Evolutionary conservation across 805 yeast species (phyloP), one percentile per base, ranked within the genome.

Genomic region (Kodamaea neixiangensis): DNA sequence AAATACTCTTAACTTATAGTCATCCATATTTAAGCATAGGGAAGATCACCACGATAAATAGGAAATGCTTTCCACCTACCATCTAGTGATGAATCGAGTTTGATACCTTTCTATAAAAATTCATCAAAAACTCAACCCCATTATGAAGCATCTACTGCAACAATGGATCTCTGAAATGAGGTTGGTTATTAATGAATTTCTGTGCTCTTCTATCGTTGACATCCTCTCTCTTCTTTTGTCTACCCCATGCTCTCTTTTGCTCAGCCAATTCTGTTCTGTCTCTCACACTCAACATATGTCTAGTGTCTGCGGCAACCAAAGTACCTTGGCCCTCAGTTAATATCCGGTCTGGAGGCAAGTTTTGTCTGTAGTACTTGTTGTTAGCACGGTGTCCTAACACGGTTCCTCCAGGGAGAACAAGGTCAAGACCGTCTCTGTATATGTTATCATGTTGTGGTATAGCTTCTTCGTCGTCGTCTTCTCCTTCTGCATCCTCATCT

Each of bases 141-240:
- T 33, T 33, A 33, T 7, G n/a, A 11, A 7, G n/a, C 10, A 5
- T 17, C 46, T 52, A 57, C 51, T 57, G 60, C 49, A 53, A 64
- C 61, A 55, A 65, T 56, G 50, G 76, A 55, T 74, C 78, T 54
- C 79, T 71, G 61, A 61, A 74, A 59, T 94, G 96, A 25, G 83
- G 81, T 77, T 93, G 97, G 77, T 83, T 80, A 69, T 93, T 94
- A 65, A 84, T 74, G 64, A 82, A 82, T 67, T 82, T 87, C 50
- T 82, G 80, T 25, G 89, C 87, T 55, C 83, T 72, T 72, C 82
- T 68, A 55, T 81, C 84, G 52, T 73, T 73, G 51, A 68, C 54
- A 53, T 77, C 85, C 66, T 75, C 79, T 55, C 79, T 74, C 67
- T 75, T 78, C 59, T 69, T 73, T 56, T 72, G 75, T 55, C 77